Percentiles rank a stretch among this genome's conserved stretches.
These are phyloP conservation scores for Trichoderma sp. DNA, from an alignment of 2,329 filamentous ascomycete genomes.

Conservation along the genomic window DNA sequence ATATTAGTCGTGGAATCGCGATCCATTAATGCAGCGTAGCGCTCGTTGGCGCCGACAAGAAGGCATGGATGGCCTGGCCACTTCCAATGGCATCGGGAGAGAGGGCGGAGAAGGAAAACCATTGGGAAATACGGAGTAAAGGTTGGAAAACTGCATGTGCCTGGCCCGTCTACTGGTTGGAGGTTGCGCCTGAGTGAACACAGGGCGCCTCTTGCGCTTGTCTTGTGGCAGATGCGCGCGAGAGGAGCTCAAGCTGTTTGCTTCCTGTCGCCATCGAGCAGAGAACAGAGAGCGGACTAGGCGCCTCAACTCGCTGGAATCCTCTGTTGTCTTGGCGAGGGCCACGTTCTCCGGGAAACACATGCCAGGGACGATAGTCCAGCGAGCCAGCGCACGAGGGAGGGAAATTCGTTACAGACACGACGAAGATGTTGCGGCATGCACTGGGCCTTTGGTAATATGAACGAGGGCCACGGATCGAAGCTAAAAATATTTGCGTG, in stretches of 20 bases:
- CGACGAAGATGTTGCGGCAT: background rate
- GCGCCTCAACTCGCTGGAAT: background rate
- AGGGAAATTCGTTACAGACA: constrained; percentile 16
- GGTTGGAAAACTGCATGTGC: background rate
- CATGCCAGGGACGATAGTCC: constrained; percentile 1
- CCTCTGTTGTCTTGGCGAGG: background rate
- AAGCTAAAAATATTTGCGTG: constrained; percentile 1
- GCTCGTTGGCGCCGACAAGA: constrained; percentile 13
- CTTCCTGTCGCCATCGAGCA: background rate
- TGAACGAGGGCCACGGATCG: background rate
- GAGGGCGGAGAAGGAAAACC: background rate
- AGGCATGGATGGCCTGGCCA: background rate
- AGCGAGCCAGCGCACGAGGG: background rate
- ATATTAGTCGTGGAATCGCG: background rate
- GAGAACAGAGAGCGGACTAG: background rate
- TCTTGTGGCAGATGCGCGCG: background rate
- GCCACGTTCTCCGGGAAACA: background rate
- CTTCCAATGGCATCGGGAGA: background rate
- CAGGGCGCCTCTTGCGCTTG: background rate
- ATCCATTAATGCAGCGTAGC: constrained; percentile 15
- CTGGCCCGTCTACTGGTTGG: background rate
- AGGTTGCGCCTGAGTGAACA: background rate
- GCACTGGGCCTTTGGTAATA: constrained; percentile 2
- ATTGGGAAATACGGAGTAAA: too few species aligned
- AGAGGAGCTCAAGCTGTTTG: background rate